These are phyloP conservation scores for Yarrowia bubula DNA, from an alignment of 805 yeast genomes.

Conservation along the genomic window DNA sequence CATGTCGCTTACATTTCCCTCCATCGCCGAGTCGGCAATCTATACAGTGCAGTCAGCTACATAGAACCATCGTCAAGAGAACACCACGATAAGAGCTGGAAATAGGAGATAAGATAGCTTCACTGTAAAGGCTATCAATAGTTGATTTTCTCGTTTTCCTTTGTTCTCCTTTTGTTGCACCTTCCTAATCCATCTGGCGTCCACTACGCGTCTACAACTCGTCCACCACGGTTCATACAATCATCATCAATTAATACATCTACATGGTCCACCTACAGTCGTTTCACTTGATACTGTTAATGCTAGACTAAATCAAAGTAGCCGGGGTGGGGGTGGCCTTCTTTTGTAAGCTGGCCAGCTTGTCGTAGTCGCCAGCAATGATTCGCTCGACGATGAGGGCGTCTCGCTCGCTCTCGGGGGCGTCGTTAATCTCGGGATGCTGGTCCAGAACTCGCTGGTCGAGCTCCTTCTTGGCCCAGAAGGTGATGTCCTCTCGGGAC, in stretches of 20 bases:
- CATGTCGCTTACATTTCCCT: no score
- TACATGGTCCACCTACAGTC: background rate
- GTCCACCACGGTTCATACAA: background rate
- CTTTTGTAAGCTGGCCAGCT: conserved; percentile 42
- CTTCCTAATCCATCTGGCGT: no score
- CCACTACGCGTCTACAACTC: background rate
- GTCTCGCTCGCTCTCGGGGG: conserved; percentile 65
- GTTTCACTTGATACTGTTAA: conserved; percentile 14
- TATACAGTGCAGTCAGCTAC: no score
- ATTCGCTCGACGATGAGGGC: conserved; percentile 77
- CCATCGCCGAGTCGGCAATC: no score
- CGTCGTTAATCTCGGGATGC: conserved; percentile 52
- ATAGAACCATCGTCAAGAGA: no score
- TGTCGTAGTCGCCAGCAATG: conserved; percentile 80
- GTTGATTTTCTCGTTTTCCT: no score
- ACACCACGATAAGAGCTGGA: no score
- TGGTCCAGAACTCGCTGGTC: conserved; percentile 72
- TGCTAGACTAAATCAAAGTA: conserved; percentile 35
- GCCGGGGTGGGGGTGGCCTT: conserved; percentile 40
- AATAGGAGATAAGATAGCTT: no score
- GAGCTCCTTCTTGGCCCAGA: conserved; percentile 84
- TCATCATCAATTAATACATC: background rate
- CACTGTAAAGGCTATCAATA: no score
- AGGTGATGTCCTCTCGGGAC: conserved; percentile 50
- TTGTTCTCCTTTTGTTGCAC: no score